Evolutionary conservation across 306 rosid genomes (phyloP).

Genomic region (Castanea sativa): DNA sequence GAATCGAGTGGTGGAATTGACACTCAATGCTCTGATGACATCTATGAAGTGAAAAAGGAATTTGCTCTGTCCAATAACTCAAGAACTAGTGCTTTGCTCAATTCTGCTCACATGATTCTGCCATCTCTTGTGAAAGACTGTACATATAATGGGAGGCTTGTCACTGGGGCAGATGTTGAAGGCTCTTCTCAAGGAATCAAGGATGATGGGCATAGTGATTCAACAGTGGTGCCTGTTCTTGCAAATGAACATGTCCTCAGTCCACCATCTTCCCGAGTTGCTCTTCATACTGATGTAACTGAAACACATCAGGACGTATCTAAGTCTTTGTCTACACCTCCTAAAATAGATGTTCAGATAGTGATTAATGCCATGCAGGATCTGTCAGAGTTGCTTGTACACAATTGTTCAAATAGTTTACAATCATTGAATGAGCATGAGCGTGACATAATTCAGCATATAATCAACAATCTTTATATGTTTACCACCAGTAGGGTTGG

Average conservation of each 20-base stretch:
- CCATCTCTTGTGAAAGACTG: slow-evolving; percentile 23
- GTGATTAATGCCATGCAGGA: slow-evolving; percentile 44
- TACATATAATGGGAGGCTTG: slow-evolving; percentile 14
- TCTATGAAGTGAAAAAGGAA: slow-evolving; percentile 25
- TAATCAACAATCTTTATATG: slow-evolving; percentile 45
- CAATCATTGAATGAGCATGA: slow-evolving; percentile 35
- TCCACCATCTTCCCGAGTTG: slow-evolving; percentile 30
- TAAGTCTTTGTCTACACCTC: slow-evolving; percentile 41
- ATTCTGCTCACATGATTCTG: slow-evolving; percentile 19
- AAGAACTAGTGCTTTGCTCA: slow-evolving; percentile 24
- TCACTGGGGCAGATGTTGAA: slow-evolving; percentile 11
- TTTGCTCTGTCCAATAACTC: slow-evolving; percentile 26
- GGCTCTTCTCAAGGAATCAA: slow-evolving; percentile 25
- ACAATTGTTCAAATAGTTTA: slow-evolving; percentile 29
- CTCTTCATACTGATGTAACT: slow-evolving; percentile 23
- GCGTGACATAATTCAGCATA: slow-evolving; percentile 33
- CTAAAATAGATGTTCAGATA: slow-evolving; percentile 35
- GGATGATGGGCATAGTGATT: slow-evolving; percentile 15
- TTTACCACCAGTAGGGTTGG: slow-evolving; percentile 28
- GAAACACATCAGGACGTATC: slow-evolving; percentile 36
- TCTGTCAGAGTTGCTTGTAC: slow-evolving; percentile 58
- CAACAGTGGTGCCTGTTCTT: slow-evolving; percentile 21
- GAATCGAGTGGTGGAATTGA: slow-evolving; percentile 29
- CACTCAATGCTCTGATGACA: slow-evolving; percentile 26
- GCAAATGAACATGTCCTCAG: slow-evolving; percentile 13